Base-by-base conservation (phyloP, 257 asterid genomes). In the Capsicum chinense region DNA sequence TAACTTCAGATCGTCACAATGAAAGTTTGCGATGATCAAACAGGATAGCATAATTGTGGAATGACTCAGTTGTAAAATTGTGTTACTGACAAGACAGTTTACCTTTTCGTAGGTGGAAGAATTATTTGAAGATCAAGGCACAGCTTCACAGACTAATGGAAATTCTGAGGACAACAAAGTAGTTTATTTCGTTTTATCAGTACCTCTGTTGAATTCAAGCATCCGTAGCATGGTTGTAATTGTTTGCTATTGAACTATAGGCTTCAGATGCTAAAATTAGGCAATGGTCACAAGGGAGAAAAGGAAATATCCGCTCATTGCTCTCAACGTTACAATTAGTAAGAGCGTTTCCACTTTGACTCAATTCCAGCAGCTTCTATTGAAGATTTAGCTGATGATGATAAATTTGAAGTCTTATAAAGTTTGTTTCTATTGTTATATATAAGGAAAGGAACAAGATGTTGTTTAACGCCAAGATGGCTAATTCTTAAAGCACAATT, bases 201-300 rank as follows among this genome's bases (percentile, higher is more conserved):
- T 39, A 70, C 8, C 66, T 54, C 66, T 8, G 66, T 15, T 54
- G 82, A 37, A 54, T 56, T 54, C 66, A 17, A 78, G 66, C 50
- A 78, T 54, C 82, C 2, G 0, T 54, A 81, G 33, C 42, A 4
- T 62, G 56, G 9, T 66, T 54, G 17, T 66, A 56, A 13, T 37
- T 0, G 10, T 16, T 52, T 44, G 0, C 59, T 15, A 59, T 82
- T 16, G 33, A 19, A 9, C 74, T 79, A 82, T 91, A 96, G 98
- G 95, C 92, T 87, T 87, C 88, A 80, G 95, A 94, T 88, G 91
- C 93, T 80, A 94, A 93, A 90, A 91, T 96, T 84, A 88, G 86
- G 83, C 95, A 94, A 83, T 94, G 99, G 99, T 91, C 98, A 71
- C 85, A 86, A 12, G 99, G 98, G 83, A 94, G 95, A 93, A 93